Evolutionary conservation across 2,329 filamentous ascomycete species (phyloP).

Genomic region (Verticillium albo-atrum): DNA sequence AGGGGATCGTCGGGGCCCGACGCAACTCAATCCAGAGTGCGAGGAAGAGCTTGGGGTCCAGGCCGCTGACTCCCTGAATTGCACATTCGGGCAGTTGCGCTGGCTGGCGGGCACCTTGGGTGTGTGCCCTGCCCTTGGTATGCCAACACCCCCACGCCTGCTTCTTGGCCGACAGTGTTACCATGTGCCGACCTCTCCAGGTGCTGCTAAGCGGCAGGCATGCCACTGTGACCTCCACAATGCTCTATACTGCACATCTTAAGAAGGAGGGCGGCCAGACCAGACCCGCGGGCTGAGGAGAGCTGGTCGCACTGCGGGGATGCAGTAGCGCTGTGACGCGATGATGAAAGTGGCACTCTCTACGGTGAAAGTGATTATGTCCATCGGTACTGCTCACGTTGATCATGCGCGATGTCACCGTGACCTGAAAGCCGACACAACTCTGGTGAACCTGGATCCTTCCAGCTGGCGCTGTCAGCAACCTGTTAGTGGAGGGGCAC

Average conservation of each 20-base stretch:
- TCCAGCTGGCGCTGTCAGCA: background rate
- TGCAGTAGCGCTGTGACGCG: background rate
- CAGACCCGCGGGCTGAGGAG: background rate
- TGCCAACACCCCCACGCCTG: background rate
- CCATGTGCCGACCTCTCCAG: background rate
- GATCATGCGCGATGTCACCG: background rate
- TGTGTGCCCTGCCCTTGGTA: too few species aligned
- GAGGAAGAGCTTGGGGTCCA: background rate
- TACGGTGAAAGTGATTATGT: background rate
- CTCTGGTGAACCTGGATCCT: background rate
- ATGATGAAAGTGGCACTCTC: background rate
- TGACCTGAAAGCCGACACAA: background rate
- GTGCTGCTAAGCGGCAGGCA: background rate
- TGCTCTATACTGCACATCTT: conserved; percentile 23
- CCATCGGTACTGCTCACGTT: background rate
- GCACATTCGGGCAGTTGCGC: too few species aligned
- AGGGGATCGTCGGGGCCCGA: background rate
- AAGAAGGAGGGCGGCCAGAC: conserved; percentile 10
- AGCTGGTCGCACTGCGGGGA: background rate
- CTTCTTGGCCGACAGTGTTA: background rate
- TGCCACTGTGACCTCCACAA: background rate
- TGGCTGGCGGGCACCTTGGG: too few species aligned
- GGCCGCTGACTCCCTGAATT: background rate
- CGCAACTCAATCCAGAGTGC: background rate
- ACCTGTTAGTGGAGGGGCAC: background rate